These are phyloP conservation scores for Chrysanthemum lavandulifolium DNA, from an alignment of 129 eudicot species.

Conservation along the genomic window DNA sequence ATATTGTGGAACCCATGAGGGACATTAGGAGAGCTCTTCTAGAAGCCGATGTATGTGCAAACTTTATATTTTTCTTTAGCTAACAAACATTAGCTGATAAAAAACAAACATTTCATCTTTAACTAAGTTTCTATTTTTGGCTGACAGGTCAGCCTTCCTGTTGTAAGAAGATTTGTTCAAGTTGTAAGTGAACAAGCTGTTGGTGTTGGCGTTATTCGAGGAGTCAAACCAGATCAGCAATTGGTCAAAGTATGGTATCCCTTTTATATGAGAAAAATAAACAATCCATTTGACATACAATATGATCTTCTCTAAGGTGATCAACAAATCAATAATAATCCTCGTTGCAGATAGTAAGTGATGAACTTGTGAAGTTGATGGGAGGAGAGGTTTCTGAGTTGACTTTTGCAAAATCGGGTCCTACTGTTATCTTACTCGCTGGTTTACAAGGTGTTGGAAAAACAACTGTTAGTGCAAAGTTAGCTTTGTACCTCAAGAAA, in stretches of 20 bases:
- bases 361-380: conserved; percentile 93
- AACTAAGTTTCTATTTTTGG: conserved; percentile 9
- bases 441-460: conserved; percentile 99
- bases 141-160: conserved; percentile 95
- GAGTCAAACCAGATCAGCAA: conserved; percentile 96
- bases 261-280: background rate
- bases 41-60: conserved; percentile 87
- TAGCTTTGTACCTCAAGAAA: conserved; percentile 88
- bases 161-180: conserved; percentile 93
- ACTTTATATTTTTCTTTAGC: background rate
- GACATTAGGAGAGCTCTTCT: conserved; percentile 96
- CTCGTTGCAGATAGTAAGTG: conserved; percentile 73
- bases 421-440: conserved; percentile 89
- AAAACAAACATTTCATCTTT: background rate
- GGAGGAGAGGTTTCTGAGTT: conserved; percentile 97
- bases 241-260: conserved; percentile 70
- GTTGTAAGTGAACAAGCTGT: conserved; percentile 88
- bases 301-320: background rate
- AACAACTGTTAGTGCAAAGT: conserved; percentile 92
- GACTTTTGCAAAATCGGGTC: conserved; percentile 67
- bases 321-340: background rate
- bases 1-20: conserved; percentile 94
- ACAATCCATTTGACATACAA: background rate
- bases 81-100: background rate
- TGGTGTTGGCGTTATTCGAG: conserved; percentile 78